Base-by-base conservation (phyloP, 2,329 filamentous ascomycete genomes). In the Fusarium hainanense region DNA sequence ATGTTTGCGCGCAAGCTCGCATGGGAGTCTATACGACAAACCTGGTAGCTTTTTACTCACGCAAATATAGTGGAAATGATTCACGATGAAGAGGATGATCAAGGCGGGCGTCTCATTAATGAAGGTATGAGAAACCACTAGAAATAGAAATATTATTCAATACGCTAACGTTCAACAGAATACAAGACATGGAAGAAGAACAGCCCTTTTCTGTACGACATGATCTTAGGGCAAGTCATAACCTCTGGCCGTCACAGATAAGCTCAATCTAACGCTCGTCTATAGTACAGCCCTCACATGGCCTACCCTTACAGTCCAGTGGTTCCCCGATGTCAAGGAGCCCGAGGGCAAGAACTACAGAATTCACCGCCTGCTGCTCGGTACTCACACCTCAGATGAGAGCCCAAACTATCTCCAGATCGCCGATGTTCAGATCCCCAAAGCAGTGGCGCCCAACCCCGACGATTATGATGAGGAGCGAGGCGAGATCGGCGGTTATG, bases 181-280 rank as follows among this genome's bases (percentile, higher is more conserved):
- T 99, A 99, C 88, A 99, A 99, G 81, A 98, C 95, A 72, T 99
- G 96, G 96, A 99, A 99, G 87, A 99, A 99, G 86, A 99, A 99
- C 82, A 93, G 93, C 71, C 94, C 96, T 6, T 98, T 98, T 78
- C 91, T 99, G 75, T 99, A 99, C 81, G 96, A 99, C 80, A 93
- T 98, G 89, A 96, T 99, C 71, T 87, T 98, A 69, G 94, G 90
- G 90, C 90, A 80, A 71, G 64, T 49, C 14, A 43, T n/a, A 58
- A n/a, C 34, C 37, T 25, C 44, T 51, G 55, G 2, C 46, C 14
- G 12, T 27, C 14, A 16, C 21, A 41, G 42, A 54, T 25, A 37
- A 46, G 25, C 54, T 54, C 20, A 55, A 25, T 41, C 54, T 70
- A 42, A 49, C 43, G 21, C 58, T 63, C 14, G 41, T 44, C 40